These are phyloP conservation scores for Eimeria nieschulzi DNA, from an alignment of 169 alveolate species.

Conservation along the genomic window DNA sequence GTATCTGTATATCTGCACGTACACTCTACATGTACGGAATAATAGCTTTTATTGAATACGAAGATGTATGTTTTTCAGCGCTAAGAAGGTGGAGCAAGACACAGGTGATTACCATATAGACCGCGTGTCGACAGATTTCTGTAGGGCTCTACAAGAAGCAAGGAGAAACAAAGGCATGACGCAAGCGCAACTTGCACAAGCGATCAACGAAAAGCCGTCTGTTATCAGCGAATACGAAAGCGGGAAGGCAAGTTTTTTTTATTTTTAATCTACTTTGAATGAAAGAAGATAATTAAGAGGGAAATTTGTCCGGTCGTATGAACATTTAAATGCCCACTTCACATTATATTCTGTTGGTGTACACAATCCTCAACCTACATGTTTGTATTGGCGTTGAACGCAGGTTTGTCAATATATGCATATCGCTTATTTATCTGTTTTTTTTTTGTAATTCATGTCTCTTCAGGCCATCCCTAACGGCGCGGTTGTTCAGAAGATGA, in stretches of 20 bases:
- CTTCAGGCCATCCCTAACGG: conserved; percentile 82
- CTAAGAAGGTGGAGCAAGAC: conserved; percentile 78
- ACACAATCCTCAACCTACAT: too few species aligned
- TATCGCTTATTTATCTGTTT: too few species aligned
- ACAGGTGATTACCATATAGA: conserved; percentile 79
- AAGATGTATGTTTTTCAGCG: conserved; percentile 54
- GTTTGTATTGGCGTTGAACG: too few species aligned
- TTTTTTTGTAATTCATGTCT: too few species aligned
- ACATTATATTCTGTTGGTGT: background rate
- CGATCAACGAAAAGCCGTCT: conserved; percentile 81
- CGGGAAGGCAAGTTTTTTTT: conserved; percentile 69
- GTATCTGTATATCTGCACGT: too few species aligned
- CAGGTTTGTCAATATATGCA: too few species aligned
- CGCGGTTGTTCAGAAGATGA: conserved; percentile 76
- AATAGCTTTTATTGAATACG: too few species aligned
- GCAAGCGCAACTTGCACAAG: conserved; percentile 81
- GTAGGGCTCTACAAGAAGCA: conserved; percentile 79
- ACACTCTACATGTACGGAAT: too few species aligned
- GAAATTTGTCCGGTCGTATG: background rate
- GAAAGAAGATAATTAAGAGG: background rate
- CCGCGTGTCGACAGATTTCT: conserved; percentile 80
- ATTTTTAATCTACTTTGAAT: background rate
- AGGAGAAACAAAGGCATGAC: conserved; percentile 78
- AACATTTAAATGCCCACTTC: background rate
- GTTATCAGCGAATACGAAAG: conserved; percentile 79